Base-by-base conservation (phyloP, 2,329 filamentous ascomycete species). In the Periconia sp. region DNA sequence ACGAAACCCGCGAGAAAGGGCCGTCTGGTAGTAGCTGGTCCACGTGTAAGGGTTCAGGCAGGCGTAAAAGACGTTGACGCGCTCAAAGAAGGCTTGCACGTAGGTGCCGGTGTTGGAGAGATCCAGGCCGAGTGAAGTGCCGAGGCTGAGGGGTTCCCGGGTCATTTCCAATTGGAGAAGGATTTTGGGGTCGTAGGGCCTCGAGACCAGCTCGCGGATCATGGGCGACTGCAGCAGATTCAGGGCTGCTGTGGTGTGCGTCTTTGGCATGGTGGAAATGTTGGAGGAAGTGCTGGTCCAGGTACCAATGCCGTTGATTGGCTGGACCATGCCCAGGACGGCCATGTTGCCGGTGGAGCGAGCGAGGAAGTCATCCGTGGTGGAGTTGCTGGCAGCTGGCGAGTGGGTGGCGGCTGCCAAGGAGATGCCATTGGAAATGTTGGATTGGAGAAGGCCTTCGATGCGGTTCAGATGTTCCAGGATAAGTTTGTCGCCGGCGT, bases 401-500 rank as follows among this genome's bases (percentile, higher is more conserved):
- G 85, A 77, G 52, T 85, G 81, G 41, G 87, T 83, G 2, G 82
- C 81, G 47, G 87, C 71, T 47, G 78, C 30, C 18, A 49, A 43
- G 31, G 14, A 79, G 56, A 86, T 77, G 35, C 79, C 79, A 57
- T 79, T 83, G 44, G 78, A 70, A 60, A 91, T 76, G 60, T 79
- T 88, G 58, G 87, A 85, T 69, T 92, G 88, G n/a, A 94, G 79
- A 43, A 94, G 77, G 47, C 81, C 88, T 72, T 94, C 90, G 64
- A 94, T 92, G 49, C 88, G 85, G 63, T 82, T 85, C 35, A 94
- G 79, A 52, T 88, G 87, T 69, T 93, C 90, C 37, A 94, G 77
- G 56, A 94, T 94, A 52, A 94, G 79, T 76, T 92, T 93, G 77
- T 93, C 90, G 60, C 90, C 90, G 35, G 90, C 89, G 70, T 94